A percentile compares a stretch with the other conserved stretches of the same genome.
phyloP scores from a whole-genome alignment of 352 stramenopile species.

The Elongisporangium anandrum region DNA sequence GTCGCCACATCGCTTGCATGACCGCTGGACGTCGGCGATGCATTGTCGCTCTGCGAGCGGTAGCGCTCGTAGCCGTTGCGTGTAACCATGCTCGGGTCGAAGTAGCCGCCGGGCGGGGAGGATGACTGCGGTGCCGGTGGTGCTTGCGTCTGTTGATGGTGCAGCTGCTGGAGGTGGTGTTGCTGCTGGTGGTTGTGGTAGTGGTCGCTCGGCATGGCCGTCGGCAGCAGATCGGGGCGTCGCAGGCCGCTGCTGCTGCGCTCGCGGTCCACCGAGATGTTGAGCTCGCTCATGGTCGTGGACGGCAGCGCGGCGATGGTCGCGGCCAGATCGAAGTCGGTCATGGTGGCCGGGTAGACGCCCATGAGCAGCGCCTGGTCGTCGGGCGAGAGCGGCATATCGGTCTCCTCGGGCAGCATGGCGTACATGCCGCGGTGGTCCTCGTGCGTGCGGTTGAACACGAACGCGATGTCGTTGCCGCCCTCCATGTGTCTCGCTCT shows the following conservation, averaged over 20 bases:
- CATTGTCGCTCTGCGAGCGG: slow-evolving; percentile 3
- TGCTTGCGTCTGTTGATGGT: slow-evolving; percentile 22
- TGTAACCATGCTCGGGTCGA: slow-evolving; percentile 5
- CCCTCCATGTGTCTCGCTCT: background rate
- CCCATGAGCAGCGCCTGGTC: slow-evolving; percentile 53
- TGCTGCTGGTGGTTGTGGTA: slow-evolving; percentile 20
- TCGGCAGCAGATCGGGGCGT: slow-evolving; percentile 18
- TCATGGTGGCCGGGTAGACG: slow-evolving; percentile 49
- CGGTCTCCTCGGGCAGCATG: slow-evolving; percentile 30
- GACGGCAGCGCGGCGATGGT: slow-evolving; percentile 44
- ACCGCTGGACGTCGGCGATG: slow-evolving; percentile 39
- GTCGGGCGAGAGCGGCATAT: slow-evolving; percentile 32
- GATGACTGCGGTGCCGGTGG: slow-evolving; percentile 9
- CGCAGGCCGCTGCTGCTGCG: slow-evolving; percentile 14
- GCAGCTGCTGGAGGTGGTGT: slow-evolving; percentile 17
- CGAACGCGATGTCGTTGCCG: slow-evolving; percentile 29
- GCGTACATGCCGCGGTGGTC: slow-evolving; percentile 59
- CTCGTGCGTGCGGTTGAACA: slow-evolving; percentile 33
- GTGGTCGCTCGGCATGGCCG: slow-evolving; percentile 16
- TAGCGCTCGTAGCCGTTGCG: slow-evolving; percentile 9
- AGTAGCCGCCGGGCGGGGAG: background rate
- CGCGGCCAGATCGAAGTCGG: slow-evolving; percentile 60
- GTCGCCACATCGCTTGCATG: slow-evolving; percentile 28
- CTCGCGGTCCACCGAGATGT: slow-evolving; percentile 15
- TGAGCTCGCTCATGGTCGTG: slow-evolving; percentile 10